A percentile compares a stretch with the other conserved stretches of the same genome.
phyloP scores from a whole-genome alignment of 176 grass and related monocot genomes.

The Hsuehochloa calcarea region DNA sequence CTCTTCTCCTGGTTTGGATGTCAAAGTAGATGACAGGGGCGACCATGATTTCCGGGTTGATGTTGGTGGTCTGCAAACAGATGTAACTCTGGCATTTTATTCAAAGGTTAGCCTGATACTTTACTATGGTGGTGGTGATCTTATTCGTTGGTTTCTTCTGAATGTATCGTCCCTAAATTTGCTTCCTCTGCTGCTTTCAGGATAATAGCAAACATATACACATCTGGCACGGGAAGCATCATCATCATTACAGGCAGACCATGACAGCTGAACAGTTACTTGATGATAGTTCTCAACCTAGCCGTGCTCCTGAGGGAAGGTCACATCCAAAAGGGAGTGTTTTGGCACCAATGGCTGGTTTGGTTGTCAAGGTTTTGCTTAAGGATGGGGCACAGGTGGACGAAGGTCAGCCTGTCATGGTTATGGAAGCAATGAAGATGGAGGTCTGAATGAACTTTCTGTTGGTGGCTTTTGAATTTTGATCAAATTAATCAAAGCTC shows the following conservation, averaged over 20 bases:
- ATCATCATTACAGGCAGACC: constrained; percentile 80
- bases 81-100: constrained; percentile 77
- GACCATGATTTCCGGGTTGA: constrained; percentile 67
- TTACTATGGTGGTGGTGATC: not conserved
- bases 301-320: constrained; percentile 47
- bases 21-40: constrained; percentile 66
- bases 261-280: constrained; percentile 42
- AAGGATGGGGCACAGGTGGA: constrained; percentile 72
- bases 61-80: constrained; percentile 70
- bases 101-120: constrained; percentile 54
- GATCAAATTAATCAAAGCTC: not conserved
- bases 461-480: not conserved
- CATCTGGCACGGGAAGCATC: constrained; percentile 85
- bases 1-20: constrained; percentile 57
- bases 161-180: not conserved
- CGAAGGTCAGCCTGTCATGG: constrained; percentile 74
- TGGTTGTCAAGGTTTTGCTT: constrained; percentile 84
- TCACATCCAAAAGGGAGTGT: constrained; percentile 79
- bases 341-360: constrained; percentile 94
- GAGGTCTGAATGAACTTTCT: constrained; percentile 53
- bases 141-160: not conserved
- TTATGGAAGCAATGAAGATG: constrained; percentile 99
- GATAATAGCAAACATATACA: constrained; percentile 75
- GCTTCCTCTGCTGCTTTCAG: constrained; percentile 32
- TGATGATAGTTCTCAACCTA: constrained; percentile 55